Evolutionary conservation across 129 eudicot genomes (phyloP).

Genomic region (Arctium lappa): DNA sequence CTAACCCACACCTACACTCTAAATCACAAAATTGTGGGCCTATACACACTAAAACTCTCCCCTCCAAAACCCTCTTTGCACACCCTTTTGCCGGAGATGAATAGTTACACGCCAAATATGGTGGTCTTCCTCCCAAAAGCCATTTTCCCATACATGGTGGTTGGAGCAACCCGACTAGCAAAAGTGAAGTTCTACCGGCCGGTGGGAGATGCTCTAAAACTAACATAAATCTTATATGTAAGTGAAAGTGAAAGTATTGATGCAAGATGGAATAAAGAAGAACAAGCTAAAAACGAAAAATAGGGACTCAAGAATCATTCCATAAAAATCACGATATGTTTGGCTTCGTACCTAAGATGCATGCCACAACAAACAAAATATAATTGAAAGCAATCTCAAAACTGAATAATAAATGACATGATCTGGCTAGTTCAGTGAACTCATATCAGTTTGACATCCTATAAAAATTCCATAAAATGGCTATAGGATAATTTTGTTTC

Average conservation of each 20-base stretch:
- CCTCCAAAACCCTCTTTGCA: too few relatives aligned
- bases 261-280: not conserved
- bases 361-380: not conserved
- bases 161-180: not conserved
- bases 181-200: too few relatives aligned
- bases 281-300: not conserved
- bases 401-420: not conserved
- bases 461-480: not conserved
- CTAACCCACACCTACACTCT: too few relatives aligned
- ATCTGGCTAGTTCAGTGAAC: not conserved
- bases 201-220: not conserved
- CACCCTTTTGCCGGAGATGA: too few relatives aligned
- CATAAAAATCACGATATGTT: not conserved
- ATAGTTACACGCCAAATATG: too few relatives aligned
- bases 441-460: not conserved
- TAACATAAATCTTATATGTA: not conserved
- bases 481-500: not conserved
- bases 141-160: not conserved
- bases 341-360: not conserved
- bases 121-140: not conserved
- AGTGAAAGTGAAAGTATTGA: not conserved
- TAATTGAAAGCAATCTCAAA: not conserved
- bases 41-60: too few relatives aligned
- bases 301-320: not conserved
- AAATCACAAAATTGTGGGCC: too few relatives aligned